Base-by-base conservation (phyloP, 345 rosid species). In the Hibiscus tridactylites region DNA sequence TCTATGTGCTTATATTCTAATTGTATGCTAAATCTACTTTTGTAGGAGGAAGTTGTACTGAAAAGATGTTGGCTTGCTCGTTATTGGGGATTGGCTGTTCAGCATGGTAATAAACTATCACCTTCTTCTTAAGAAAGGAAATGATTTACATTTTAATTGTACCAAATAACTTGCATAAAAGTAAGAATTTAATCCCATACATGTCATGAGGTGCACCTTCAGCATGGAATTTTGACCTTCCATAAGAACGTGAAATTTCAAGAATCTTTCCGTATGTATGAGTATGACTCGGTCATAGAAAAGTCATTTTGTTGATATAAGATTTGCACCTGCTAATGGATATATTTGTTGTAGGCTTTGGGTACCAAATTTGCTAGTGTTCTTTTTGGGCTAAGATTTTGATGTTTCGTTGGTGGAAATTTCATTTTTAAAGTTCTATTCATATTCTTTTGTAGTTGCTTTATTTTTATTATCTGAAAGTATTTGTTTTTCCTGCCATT, bases 31-130 rank as follows among this genome's bases (percentile, higher is more conserved):
- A 26, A 63, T 74, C 56, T 65, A 24, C 53, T 57, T 59, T 57
- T 81, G 21, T 77, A 96, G 99, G 99, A 96, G 83, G 99, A 96
- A 85, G 98, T 96, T 68, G 98, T 92, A 63, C 73, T 96, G 85
- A 96, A 92, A 91, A 92, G 99, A 81, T 96, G 99, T 71, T 96
- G 99, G 98, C 98, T 96, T 82, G 98, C 99, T 75, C 94, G 99
- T 64, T 91, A 96, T 79, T 85, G 97, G 99, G 95, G 93, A 59
- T 83, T 92, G 73, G 97, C 98, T 70, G 93, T 87, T 21, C 85
- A 88, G 58, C 90, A 89, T 81, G 98, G 98, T 91, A 86, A 69
- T 74, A 13, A 65, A 26, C n/a, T 71, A 19, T 54, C 47, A 15
- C 5, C 16, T 33, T 21, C 59, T 21, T 84, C 17, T 21, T 56